Evolutionary conservation across 1,284 basidiomycete species (phyloP).

Genomic region (Puccinia hordei): DNA sequence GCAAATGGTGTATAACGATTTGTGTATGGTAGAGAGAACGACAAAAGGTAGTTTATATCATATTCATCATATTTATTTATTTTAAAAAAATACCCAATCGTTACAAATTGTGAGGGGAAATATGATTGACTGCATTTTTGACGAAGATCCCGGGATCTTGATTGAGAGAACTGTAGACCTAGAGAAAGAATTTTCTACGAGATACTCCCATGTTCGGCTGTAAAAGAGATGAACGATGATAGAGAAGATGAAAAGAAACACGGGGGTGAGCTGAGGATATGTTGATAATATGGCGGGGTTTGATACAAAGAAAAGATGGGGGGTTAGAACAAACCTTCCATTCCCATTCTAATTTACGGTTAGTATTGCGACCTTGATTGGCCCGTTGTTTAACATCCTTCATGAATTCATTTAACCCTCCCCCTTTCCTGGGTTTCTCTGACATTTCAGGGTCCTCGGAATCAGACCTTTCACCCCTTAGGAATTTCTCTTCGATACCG

Average conservation of each 20-base stretch:
- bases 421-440: slow-evolving; percentile 40
- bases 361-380: slow-evolving; percentile 30
- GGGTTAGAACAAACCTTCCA: slow-evolving; percentile 34
- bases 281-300: too few relatives aligned
- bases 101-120: neutral
- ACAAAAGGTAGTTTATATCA: too few relatives aligned
- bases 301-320: neutral
- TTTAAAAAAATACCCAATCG: too few relatives aligned
- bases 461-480: slow-evolving; percentile 44
- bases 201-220: too few relatives aligned
- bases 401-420: slow-evolving; percentile 40
- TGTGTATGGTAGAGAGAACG: too few relatives aligned
- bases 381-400: slow-evolving; percentile 36
- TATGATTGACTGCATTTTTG: too few relatives aligned
- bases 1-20: too few relatives aligned
- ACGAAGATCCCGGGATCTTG: too few relatives aligned
- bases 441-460: slow-evolving; percentile 43
- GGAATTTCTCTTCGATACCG: slow-evolving; percentile 43
- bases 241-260: too few relatives aligned
- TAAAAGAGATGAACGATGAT: neutral
- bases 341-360: slow-evolving; percentile 45
- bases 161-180: too few relatives aligned
- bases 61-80: too few relatives aligned
- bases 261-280: too few relatives aligned
- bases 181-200: neutral